Evolutionary conservation across 2,329 filamentous ascomycete genomes (phyloP), one percentile per base, ranked within the genome.

Genomic region (Calonectria pseudoreteaudii): DNA sequence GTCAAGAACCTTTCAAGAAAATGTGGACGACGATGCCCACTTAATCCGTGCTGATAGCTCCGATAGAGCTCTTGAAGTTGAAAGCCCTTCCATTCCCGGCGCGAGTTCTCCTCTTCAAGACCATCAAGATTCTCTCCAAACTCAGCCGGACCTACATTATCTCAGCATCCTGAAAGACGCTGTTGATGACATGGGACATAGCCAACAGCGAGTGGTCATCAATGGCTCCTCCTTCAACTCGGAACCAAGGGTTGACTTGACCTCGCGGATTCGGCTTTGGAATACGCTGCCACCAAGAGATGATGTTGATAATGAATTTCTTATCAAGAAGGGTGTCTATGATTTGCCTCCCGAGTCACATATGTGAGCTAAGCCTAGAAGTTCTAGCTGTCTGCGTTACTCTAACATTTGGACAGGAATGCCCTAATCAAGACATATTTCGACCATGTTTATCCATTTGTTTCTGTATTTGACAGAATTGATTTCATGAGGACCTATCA

Each of bases 301-400:
- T 0, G 47, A 68, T 0, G n/a, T 50, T 9, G 74, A 79, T 3
- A 73, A 74, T 4, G 77, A 77, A 26, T 79, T 73, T 30, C 75
- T 79, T 30, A 18, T 60, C 1, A 75, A 68, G 30, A 79, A 79
- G 18, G 73, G 69, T 5, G 77, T 79, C 0, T 79, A 77, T 7
- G 68, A 77, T 0, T 60, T 79, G 1, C 77, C 77, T 7, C 66
- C 70, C 14, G 20, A 44, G 0, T 67, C 36, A 10, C 28, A 69
- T 2, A 67, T 76, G 77, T 58, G n/a, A 34, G 75, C 44, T 7
- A 11, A 30, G 18, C 5, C 30, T 4, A 23, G 20, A 10, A 49
- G 13, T 16, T 56, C 56, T 26, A n/a, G 5, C 23, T 38, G 16
- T 18, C 23, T 41, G 20, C 16, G 11, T 20, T 34, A 34, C 20